Percentiles rank a stretch among this genome's conserved stretches.
These are phyloP conservation scores for Ophiostoma piceae DNA, from an alignment of 2,329 filamentous ascomycete species.

Conservation along the genomic window DNA sequence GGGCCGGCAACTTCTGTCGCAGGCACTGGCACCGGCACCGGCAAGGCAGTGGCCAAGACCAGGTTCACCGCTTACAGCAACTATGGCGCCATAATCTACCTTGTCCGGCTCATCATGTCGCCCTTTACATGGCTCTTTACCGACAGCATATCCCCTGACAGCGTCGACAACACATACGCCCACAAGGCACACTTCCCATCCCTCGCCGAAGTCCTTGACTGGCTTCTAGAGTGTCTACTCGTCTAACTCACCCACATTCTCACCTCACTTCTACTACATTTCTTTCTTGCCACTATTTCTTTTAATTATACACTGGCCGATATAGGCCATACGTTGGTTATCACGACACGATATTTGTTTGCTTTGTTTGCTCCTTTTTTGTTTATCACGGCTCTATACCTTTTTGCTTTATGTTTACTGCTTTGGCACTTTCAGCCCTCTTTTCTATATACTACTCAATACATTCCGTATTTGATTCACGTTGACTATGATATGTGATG, in stretches of 20 bases:
- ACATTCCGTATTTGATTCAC: slow-evolving; percentile 6
- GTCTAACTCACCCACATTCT: slow-evolving; percentile 29
- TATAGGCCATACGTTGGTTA: not conserved
- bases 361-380: not conserved
- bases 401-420: slow-evolving; percentile 4
- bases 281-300: not conserved
- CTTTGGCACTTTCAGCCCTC: not conserved
- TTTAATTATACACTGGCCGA: not conserved
- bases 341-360: not conserved
- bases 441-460: not conserved
- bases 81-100: not conserved
- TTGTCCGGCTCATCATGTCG: not conserved
- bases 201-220: slow-evolving; percentile 43
- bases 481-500: not conserved
- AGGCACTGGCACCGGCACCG: not conserved
- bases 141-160: not conserved
- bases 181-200: slow-evolving; percentile 32
- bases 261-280: not conserved
- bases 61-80: not conserved
- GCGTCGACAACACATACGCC: not conserved
- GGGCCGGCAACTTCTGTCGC: not conserved
- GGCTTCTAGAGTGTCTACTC: slow-evolving; percentile 42
- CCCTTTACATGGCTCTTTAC: not conserved
- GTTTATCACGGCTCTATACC: slow-evolving; percentile 4
- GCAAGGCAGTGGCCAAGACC: not conserved